Percentiles rank a stretch among this genome's conserved stretches.
Conservation (phyloP, 2,329 filamentous ascomycete genomes). For the Truncatella angustata region DNA sequence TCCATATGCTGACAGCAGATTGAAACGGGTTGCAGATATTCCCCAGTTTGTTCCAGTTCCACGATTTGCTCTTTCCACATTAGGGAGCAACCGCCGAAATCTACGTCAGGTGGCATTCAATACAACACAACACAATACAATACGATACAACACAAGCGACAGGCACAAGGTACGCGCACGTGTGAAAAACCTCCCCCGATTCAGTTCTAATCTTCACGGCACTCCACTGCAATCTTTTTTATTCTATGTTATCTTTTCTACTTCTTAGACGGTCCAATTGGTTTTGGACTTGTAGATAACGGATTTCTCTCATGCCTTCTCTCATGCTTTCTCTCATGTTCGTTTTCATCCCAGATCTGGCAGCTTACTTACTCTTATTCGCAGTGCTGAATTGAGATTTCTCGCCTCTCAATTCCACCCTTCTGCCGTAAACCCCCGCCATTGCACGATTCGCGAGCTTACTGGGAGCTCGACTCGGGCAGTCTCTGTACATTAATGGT, state of each 20-base stretch:
- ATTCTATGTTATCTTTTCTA: too few relatives aligned
- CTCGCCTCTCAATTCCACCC: neutral
- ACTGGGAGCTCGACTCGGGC: slow-evolving; percentile 14
- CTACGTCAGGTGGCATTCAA: slow-evolving; percentile 10
- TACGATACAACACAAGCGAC: neutral
- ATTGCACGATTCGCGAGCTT: slow-evolving; percentile 11
- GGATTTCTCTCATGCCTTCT: neutral
- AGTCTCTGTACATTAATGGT: slow-evolving; percentile 12
- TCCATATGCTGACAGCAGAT: slow-evolving; percentile 7
- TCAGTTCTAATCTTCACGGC: too few relatives aligned
- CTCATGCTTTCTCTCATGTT: neutral
- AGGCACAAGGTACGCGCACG: slow-evolving; percentile 1
- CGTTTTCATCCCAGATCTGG: neutral
- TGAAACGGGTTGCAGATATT: slow-evolving; percentile 7
- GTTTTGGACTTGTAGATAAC: neutral
- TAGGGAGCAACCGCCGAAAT: slow-evolving; percentile 6
- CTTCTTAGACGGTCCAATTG: neutral
- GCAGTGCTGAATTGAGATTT: neutral
- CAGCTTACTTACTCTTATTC: neutral
- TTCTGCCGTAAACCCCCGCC: too few relatives aligned
- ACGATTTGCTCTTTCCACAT: slow-evolving; percentile 9
- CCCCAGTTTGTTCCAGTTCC: slow-evolving; percentile 5
- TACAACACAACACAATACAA: neutral
- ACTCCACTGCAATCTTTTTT: neutral
- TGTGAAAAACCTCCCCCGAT: neutral